phyloP scores from a whole-genome alignment of 768 basidiomycete species.

The Glaciozyma antarctica region DNA sequence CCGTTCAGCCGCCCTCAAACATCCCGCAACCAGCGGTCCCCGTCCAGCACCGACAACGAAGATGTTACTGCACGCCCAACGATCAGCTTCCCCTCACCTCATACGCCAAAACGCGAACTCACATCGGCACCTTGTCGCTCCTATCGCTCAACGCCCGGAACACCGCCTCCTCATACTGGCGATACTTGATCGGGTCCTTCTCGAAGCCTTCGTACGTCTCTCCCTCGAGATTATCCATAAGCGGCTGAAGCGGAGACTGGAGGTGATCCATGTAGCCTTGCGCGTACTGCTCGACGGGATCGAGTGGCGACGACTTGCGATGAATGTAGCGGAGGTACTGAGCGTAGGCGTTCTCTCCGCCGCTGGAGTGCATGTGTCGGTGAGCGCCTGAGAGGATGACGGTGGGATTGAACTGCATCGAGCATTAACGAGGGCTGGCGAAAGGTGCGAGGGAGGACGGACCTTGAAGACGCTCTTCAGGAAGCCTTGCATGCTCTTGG shows the following conservation, averaged over 20 bases:
- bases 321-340: conserved; percentile 82
- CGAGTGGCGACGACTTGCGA: conserved; percentile 55
- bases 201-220: conserved; percentile 97
- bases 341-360: conserved; percentile 76
- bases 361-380: conserved; percentile 58
- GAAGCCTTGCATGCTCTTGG: conserved; percentile 85
- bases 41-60: conserved; percentile 92
- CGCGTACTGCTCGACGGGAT: conserved; percentile 80
- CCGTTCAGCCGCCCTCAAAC: conserved; percentile 64
- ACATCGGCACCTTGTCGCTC: conserved; percentile 56
- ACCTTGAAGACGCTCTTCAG: conserved; percentile 81
- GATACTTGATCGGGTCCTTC: conserved; percentile 92
- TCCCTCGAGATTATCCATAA: conserved; percentile 95
- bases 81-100: conserved; percentile 2
- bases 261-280: conserved; percentile 90
- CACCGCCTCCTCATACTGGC: conserved; percentile 90
- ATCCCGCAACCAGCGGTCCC: conserved; percentile 81
- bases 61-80: conserved; percentile 51
- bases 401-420: conserved; percentile 65
- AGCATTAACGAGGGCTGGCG: not conserved
- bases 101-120: conserved; percentile 36
- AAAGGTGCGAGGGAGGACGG: conserved; percentile 36
- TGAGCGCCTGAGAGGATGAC: conserved; percentile 68
- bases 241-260: conserved; percentile 77
- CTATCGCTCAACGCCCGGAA: conserved; percentile 68